These are phyloP conservation scores for Colletotrichum sp. DNA, from an alignment of 2,329 filamentous ascomycete genomes.

Conservation along the genomic window DNA sequence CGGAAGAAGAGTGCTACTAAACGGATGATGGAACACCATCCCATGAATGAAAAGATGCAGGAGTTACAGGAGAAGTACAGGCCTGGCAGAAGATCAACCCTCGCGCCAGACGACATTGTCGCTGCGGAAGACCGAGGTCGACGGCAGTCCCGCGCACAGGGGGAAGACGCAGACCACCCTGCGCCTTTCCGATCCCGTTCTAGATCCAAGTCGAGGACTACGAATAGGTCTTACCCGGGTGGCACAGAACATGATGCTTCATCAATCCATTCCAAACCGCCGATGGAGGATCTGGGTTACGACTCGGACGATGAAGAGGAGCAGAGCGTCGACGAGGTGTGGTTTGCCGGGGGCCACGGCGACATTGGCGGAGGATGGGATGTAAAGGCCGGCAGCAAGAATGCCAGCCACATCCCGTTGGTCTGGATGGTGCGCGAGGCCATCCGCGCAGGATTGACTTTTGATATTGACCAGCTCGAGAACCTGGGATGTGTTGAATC, in stretches of 20 bases:
- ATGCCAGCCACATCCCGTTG: constrained; percentile 71
- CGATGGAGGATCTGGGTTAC: constrained; percentile 37
- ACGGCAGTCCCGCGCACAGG: neutral
- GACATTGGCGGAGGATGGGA: constrained; percentile 83
- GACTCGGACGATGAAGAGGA: constrained; percentile 50
- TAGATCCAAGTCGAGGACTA: constrained; percentile 23
- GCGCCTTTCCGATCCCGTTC: constrained; percentile 48
- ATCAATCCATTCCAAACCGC: constrained; percentile 9
- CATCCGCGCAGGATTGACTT: constrained; percentile 68
- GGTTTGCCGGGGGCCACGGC: constrained; percentile 81
- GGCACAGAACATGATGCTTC: constrained; percentile 9
- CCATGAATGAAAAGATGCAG: constrained; percentile 27
- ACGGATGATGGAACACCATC: constrained; percentile 20
- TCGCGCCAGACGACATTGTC: constrained; percentile 16
- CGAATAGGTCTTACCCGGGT: neutral
- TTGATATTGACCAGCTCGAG: constrained; percentile 72
- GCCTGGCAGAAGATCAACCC: constrained; percentile 10
- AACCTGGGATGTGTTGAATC: constrained; percentile 66
- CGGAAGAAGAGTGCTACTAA: constrained; percentile 25
- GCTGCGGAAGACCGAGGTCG: constrained; percentile 8
- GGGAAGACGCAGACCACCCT: constrained; percentile 34
- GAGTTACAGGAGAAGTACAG: constrained; percentile 42
- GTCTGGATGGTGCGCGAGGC: constrained; percentile 72
- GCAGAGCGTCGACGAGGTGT: constrained; percentile 81
- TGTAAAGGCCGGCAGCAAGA: constrained; percentile 58